Evolutionary conservation across 2,329 filamentous ascomycete species (phyloP).

Genomic region (Phyllosticta citriasiana): DNA sequence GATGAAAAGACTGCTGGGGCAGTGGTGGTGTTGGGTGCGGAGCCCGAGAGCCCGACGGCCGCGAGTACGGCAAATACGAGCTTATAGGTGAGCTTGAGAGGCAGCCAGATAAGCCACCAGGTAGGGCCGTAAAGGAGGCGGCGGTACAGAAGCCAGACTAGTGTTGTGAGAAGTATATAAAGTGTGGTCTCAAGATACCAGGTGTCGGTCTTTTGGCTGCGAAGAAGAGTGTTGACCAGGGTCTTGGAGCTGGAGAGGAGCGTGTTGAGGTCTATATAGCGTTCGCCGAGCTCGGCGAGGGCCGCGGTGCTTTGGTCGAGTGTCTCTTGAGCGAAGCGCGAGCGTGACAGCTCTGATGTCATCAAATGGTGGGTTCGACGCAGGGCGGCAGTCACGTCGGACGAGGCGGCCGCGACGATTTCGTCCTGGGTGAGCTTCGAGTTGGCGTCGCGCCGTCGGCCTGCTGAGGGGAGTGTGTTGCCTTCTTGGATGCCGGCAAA

Average conservation of each 20-base stretch:
- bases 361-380: constrained; percentile 81
- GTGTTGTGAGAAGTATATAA: constrained; percentile 67
- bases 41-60: constrained; percentile 33
- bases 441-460: constrained; percentile 25
- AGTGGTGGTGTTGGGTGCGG: background rate
- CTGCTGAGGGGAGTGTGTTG: constrained; percentile 23
- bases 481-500: constrained; percentile 53
- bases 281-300: constrained; percentile 68
- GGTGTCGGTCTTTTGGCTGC: constrained; percentile 89
- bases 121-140: constrained; percentile 78
- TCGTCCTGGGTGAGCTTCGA: constrained; percentile 59
- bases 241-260: constrained; percentile 65
- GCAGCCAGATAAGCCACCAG: constrained; percentile 82
- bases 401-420: constrained; percentile 62
- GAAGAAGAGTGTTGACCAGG: constrained; percentile 67
- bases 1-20: background rate
- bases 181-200: constrained; percentile 94
- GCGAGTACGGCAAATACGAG: constrained; percentile 45
- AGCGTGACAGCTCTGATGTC: constrained; percentile 71
- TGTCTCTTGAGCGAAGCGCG: constrained; percentile 82
- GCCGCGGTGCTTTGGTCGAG: constrained; percentile 75
- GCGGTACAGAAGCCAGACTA: constrained; percentile 77
- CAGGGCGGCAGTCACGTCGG: constrained; percentile 75
- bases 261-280: constrained; percentile 68
- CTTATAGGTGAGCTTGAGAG: constrained; percentile 58